Evolutionary conservation across 768 basidiomycete species (phyloP).

Genomic region (Leccinum rimulosum): DNA sequence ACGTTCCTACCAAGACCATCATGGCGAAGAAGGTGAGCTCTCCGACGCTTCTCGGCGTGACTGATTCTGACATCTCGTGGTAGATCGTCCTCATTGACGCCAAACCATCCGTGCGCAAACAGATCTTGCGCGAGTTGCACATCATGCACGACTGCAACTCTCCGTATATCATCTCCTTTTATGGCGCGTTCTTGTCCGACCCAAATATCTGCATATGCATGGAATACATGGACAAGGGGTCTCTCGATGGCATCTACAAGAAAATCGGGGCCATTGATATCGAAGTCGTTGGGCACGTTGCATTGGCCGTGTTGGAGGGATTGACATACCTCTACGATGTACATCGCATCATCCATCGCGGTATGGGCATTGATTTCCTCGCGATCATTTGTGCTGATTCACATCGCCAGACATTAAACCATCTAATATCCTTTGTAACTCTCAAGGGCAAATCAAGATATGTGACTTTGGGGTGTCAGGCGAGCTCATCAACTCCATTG

Average conservation of each 20-base stretch:
- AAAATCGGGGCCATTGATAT: slow-evolving; percentile 92
- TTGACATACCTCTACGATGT: slow-evolving; percentile 96
- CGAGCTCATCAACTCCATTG: slow-evolving; percentile 97
- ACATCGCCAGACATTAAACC: slow-evolving; percentile 87
- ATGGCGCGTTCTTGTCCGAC: slow-evolving; percentile 93
- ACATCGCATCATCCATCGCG: slow-evolving; percentile 97
- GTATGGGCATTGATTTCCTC: slow-evolving; percentile 45
- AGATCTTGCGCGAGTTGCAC: slow-evolving; percentile 95
- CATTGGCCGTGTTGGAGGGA: slow-evolving; percentile 92
- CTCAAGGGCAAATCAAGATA: slow-evolving; percentile 94
- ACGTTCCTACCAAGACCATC: slow-evolving; percentile 82
- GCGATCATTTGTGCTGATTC: slow-evolving; percentile 15
- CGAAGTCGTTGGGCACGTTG: slow-evolving; percentile 89
- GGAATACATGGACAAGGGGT: slow-evolving; percentile 95
- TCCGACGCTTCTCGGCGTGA: not conserved
- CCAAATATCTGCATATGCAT: slow-evolving; percentile 99
- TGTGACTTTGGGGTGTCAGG: slow-evolving; percentile 99
- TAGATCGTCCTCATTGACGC: slow-evolving; percentile 96
- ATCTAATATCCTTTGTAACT: slow-evolving; percentile 95
- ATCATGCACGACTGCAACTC: slow-evolving; percentile 99
- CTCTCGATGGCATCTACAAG: slow-evolving; percentile 94
- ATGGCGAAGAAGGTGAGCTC: slow-evolving; percentile 95
- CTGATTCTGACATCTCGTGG: not conserved
- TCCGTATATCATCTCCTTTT: slow-evolving; percentile 93
- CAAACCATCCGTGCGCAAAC: slow-evolving; percentile 93